Base-by-base conservation (phyloP, 345 rosid species). In the Toxicodendron radicans region DNA sequence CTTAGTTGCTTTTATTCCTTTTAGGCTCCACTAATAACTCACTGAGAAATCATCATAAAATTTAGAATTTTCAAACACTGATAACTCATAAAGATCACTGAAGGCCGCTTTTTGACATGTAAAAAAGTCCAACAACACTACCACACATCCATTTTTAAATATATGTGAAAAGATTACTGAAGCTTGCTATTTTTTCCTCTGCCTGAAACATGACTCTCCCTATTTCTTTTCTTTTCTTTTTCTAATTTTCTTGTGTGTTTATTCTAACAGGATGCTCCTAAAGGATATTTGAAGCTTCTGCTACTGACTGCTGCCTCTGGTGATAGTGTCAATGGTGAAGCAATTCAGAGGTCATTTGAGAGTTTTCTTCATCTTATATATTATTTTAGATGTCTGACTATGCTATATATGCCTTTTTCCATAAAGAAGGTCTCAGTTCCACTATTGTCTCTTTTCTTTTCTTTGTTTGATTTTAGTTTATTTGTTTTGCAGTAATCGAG, bases 241-340 rank as follows among this genome's bases (percentile, higher is more conserved):
- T 30, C 0, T 58, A 35, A 60, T 27, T 14, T 60, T 60, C 35
- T 14, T 60, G 16, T 60, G 60, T 20, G 53, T 59, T 56, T 64
- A 79, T 75, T 70, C 65, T n/a, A 78, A 65, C 86, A 95, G 99
- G 99, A 95, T 78, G 90, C 99, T 57, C 83, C 95, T 72, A 93
- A 86, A 81, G 93, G 94, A 69, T 95, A 93, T 81, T 84, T 95
- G 88, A 93, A 95, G 87, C 98, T 95, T 78, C 85, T 95, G 79
- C 91, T 93, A 79, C 96, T 91, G 73, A 95, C 99, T 76, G 98
- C 97, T 58, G 94, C 99, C 75, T 95, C 96, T 78, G 94, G 99
- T 60, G 91, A 88, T 82, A 87, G 81, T 75, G 81, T 86, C 74
- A 89, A 85, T 78, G 90, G 92, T 49, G 99, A 93, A 89, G 91